Conservation (phyloP, 2,329 filamentous ascomycete species). For the Monilinia polystroma region DNA sequence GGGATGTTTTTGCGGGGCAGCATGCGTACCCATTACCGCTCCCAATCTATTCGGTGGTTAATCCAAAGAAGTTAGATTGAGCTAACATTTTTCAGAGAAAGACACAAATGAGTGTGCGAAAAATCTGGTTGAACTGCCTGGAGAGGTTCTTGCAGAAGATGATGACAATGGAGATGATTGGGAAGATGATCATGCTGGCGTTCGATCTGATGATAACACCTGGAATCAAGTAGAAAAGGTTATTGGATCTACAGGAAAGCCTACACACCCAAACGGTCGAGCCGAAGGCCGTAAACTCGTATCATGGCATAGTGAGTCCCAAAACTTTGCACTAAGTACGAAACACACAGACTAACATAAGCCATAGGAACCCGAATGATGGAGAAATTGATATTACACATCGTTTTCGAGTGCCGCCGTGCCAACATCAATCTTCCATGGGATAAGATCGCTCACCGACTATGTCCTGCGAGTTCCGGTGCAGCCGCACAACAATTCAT, state of each 20-base stretch:
- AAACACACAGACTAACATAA: background rate
- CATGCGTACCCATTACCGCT: background rate
- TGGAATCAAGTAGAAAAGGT: background rate
- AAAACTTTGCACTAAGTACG: background rate
- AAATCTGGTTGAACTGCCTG: background rate
- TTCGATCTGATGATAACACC: background rate
- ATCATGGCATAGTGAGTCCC: constrained; percentile 46
- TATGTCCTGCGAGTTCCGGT: constrained; percentile 34
- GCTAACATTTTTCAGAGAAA: background rate
- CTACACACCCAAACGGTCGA: constrained; percentile 39
- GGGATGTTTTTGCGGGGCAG: too few relatives aligned
- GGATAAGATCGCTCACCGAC: constrained; percentile 35
- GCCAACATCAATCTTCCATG: constrained; percentile 31
- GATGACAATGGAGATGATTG: background rate
- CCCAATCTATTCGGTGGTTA: background rate
- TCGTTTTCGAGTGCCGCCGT: constrained; percentile 44
- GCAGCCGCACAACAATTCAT: constrained; percentile 31
- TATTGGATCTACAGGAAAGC: background rate
- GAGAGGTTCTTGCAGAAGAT: background rate
- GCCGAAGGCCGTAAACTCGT: constrained; percentile 44
- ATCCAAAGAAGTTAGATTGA: background rate
- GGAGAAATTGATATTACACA: constrained; percentile 46
- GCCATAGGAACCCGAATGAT: constrained; percentile 47
- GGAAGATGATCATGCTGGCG: background rate
- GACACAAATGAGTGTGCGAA: background rate